Conservation (phyloP, 805 yeast genomes). For the Cyberlindnera bimundalis region DNA sequence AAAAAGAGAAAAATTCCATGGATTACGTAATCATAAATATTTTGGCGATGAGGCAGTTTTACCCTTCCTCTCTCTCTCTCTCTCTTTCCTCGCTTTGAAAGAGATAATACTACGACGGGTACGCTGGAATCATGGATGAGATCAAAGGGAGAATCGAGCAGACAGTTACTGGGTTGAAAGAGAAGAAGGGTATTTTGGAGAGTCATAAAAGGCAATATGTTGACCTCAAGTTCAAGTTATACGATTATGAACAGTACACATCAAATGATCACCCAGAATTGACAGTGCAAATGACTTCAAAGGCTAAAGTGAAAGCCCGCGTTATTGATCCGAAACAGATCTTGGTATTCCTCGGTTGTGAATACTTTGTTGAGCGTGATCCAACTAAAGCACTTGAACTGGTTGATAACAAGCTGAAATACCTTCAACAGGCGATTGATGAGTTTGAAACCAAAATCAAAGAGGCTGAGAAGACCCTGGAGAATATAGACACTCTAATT, state of each 20-base stretch:
- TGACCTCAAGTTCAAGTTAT: constrained; percentile 21
- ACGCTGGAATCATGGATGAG: constrained; percentile 13
- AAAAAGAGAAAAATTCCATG: too few relatives aligned
- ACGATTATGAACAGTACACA: constrained; percentile 14
- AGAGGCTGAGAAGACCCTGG: constrained; percentile 35
- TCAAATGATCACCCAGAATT: constrained; percentile 14
- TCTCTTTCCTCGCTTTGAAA: too few relatives aligned
- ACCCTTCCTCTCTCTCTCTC: too few relatives aligned
- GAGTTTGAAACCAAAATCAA: constrained; percentile 38
- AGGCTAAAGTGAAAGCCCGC: constrained; percentile 19
- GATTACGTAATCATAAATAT: too few relatives aligned
- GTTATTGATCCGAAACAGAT: constrained; percentile 24
- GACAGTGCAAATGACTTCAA: constrained; percentile 20
- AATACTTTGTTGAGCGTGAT: constrained; percentile 37
- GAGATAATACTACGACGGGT: not conserved
- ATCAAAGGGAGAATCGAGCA: constrained; percentile 14
- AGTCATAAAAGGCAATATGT: constrained; percentile 22
- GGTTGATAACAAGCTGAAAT: constrained; percentile 27
- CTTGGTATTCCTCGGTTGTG: constrained; percentile 38
- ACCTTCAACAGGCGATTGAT: constrained; percentile 35
- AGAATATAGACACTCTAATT: constrained; percentile 30
- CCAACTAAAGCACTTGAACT: constrained; percentile 30
- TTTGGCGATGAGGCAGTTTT: not conserved
- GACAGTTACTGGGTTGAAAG: constrained; percentile 9
- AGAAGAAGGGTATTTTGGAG: constrained; percentile 11